phyloP scores from a whole-genome alignment of 352 stramenopile species.

The Plasmopara viticola region DNA sequence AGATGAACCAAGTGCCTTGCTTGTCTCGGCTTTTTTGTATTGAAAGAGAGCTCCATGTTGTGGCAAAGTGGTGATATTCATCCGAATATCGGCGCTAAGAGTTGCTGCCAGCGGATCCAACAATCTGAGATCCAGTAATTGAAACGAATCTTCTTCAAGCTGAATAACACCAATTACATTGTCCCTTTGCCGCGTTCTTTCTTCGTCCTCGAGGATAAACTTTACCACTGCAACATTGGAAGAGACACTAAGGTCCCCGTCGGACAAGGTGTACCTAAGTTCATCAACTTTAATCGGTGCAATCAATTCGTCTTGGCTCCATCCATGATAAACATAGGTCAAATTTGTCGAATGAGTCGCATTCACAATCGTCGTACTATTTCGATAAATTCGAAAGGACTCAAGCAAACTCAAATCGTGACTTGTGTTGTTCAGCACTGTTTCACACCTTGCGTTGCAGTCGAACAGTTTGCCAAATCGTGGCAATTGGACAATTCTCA shows the following conservation, averaged over 20 bases:
- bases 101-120: constrained; percentile 38
- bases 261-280: constrained; percentile 45
- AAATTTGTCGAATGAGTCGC: constrained; percentile 42
- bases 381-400: constrained; percentile 13
- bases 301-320: constrained; percentile 8
- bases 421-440: background rate
- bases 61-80: constrained; percentile 34
- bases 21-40: constrained; percentile 16
- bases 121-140: constrained; percentile 25
- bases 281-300: constrained; percentile 26
- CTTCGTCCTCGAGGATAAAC: constrained; percentile 19
- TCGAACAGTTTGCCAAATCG: constrained; percentile 55
- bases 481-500: constrained; percentile 43
- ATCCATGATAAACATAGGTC: constrained; percentile 42
- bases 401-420: constrained; percentile 3
- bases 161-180: constrained; percentile 19
- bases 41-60: constrained; percentile 47
- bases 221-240: constrained; percentile 20
- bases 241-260: constrained; percentile 29
- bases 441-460: constrained; percentile 23
- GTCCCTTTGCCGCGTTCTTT: constrained; percentile 2
- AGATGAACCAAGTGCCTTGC: background rate
- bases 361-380: constrained; percentile 10
- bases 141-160: constrained; percentile 51
- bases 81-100: constrained; percentile 23